phyloP scores from a whole-genome alignment of 176 grass and related monocot species.

The Ampelocalamus luodianensis region DNA sequence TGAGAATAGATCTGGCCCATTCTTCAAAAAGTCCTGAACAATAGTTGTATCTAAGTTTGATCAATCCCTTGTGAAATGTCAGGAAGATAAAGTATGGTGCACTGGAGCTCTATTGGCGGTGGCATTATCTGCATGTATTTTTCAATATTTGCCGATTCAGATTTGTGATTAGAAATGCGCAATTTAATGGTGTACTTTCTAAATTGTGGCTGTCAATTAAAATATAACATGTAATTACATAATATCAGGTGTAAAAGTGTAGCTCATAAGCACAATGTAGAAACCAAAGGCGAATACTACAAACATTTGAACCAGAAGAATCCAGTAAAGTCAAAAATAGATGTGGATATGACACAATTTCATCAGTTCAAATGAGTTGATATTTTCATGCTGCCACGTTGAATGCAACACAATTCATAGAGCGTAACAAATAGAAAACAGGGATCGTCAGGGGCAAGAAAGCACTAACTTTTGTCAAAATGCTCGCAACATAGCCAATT shows the following conservation, averaged over 20 bases:
- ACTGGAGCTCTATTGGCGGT: slow-evolving; percentile 32
- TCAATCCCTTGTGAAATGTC: slow-evolving; percentile 30
- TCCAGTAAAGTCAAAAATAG: slow-evolving; percentile 20
- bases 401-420: slow-evolving; percentile 10
- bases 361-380: not conserved
- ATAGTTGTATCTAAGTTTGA: slow-evolving; percentile 38
- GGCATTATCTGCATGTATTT: not conserved
- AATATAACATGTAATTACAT: slow-evolving; percentile 11
- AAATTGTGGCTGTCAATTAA: not conserved
- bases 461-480: slow-evolving; percentile 74
- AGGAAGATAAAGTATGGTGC: slow-evolving; percentile 6
- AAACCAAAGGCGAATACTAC: slow-evolving; percentile 1
- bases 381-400: slow-evolving; percentile 19
- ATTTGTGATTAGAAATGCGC: slow-evolving; percentile 28
- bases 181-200: not conserved
- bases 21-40: slow-evolving; percentile 81
- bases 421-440: slow-evolving; percentile 17
- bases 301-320: slow-evolving; percentile 12
- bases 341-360: slow-evolving; percentile 13
- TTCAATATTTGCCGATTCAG: slow-evolving; percentile 23
- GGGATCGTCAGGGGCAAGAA: slow-evolving; percentile 1
- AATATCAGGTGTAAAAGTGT: not conserved
- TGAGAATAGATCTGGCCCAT: slow-evolving; percentile 82
- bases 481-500: slow-evolving; percentile 63
- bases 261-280: not conserved